These are phyloP conservation scores for Hymenoscyphus albidus DNA, from an alignment of 2,329 filamentous ascomycete genomes.

Conservation along the genomic window DNA sequence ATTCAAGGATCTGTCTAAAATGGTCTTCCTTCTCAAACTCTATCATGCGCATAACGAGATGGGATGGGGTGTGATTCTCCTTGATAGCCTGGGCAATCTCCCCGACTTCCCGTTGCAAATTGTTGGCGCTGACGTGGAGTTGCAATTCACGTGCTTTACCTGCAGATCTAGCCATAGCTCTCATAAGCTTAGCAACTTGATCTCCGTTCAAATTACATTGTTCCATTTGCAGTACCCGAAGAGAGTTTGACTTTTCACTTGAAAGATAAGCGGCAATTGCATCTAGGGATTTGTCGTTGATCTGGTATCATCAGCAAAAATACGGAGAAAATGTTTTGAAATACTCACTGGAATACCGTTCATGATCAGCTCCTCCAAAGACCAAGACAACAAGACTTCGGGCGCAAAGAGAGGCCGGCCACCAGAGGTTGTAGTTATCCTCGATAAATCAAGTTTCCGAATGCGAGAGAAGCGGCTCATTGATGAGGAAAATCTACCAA, in stretches of 20 bases:
- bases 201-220: conserved; percentile 62
- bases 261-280: conserved; percentile 61
- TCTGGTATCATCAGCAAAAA: conserved; percentile 30
- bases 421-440: conserved; percentile 60
- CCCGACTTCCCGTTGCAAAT: conserved; percentile 47
- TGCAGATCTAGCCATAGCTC: conserved; percentile 53
- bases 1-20: conserved; percentile 60
- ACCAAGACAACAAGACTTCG: conserved; percentile 64
- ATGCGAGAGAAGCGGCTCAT: conserved; percentile 64
- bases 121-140: conserved; percentile 58
- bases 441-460: conserved; percentile 62
- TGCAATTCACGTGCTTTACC: conserved; percentile 55
- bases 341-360: conserved; percentile 53
- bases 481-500: conserved; percentile 60
- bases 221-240: conserved; percentile 61
- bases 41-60: conserved; percentile 63
- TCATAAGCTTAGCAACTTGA: conserved; percentile 62
- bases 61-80: conserved; percentile 53
- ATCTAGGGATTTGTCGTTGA: conserved; percentile 61
- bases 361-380: conserved; percentile 60
- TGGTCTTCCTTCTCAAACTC: conserved; percentile 46
- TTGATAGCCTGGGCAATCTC: conserved; percentile 50
- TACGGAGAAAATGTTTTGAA: background rate
- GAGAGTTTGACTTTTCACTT: conserved; percentile 54
- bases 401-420: conserved; percentile 60